Evolutionary conservation across 129 eudicot genomes (phyloP).

Genomic region (Kitagawia praeruptora): DNA sequence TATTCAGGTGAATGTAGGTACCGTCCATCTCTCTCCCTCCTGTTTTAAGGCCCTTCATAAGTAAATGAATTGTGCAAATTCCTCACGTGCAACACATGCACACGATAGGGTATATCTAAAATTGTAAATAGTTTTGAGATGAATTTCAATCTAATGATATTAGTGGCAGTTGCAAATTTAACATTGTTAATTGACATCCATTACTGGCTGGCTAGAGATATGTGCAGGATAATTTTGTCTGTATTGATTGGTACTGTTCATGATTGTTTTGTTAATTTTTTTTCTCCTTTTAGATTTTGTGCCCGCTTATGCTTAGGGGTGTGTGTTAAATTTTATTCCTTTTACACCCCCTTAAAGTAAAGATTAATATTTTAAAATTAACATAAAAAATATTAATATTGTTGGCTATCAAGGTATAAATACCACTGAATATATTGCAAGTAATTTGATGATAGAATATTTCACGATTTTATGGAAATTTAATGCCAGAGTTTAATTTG

Average conservation of each 20-base stretch:
- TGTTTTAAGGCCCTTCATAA: not conserved
- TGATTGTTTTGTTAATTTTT: not conserved
- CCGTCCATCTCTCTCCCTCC: not conserved
- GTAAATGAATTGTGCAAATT: not conserved
- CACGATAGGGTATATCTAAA: not conserved
- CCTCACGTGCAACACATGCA: not conserved
- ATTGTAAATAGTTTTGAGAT: not conserved
- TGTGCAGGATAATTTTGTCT: not conserved
- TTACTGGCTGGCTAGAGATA: not conserved
- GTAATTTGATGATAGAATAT: not conserved
- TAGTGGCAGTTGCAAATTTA: not conserved
- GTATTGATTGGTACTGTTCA: not conserved
- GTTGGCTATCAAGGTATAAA: not conserved
- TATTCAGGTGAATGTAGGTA: not conserved
- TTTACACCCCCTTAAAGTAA: not conserved
- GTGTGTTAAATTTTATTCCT: not conserved
- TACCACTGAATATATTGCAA: not conserved
- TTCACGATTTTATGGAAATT: not conserved
- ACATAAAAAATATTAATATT: not conserved
- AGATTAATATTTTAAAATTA: not conserved
- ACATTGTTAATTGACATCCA: not conserved
- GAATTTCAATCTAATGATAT: not conserved
- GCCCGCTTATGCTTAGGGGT: not conserved
- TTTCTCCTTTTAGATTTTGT: not conserved
- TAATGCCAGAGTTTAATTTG: not conserved